Evolutionary conservation across 2,329 filamentous ascomycete genomes (phyloP), one percentile per base, ranked within the genome.

Genomic region (Colletotrichum sp.): DNA sequence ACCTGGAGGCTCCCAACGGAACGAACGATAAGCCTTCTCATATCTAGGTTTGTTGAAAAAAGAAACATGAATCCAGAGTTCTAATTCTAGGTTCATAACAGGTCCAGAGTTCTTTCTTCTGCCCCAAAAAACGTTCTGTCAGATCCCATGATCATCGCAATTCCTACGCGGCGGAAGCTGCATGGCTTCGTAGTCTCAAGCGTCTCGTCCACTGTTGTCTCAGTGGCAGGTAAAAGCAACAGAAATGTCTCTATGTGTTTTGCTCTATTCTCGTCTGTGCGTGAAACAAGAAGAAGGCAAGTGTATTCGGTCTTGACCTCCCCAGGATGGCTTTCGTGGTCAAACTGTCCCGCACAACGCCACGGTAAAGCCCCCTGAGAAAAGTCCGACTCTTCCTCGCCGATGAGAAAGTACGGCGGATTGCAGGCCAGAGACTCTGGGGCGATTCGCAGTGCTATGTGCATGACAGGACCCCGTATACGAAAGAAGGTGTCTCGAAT

Each of bases 311-410:
- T 3, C 13, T 26, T 34, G 3, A 8, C 4, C 7, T 36, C 9
- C 1, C 24, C 28, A 3, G 34, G 59, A 18, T 71, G 49, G 3
- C 12, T 24, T 6, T 59, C 59, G 8, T 28, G 15, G 30, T 75
- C 72, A 28, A 75, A 71, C 6, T 65, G 67, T 21, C 72, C 72
- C 1, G 34, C 8, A 18, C 49, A 75, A 5, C 32, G 32, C 72
- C 72, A 60, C 1, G 60, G 59, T 4, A 36, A 4, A 1, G 60
- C 8, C 13, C 16, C 12, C 18, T n/a, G 13, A 0, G 67, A 7
- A 5, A 68, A 72, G 4, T 70, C n/a, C 2, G 44, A 26, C 16
- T 62, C 9, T 21, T 71, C 34, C 4, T 26, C 1, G 2, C 26
- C 44, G 2, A 75, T 6, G 8, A 65, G 9, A 2, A 71, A 52